Evolutionary conservation across 2,329 filamentous ascomycete genomes (phyloP).

Genomic region (Podosphaera xanthii): DNA sequence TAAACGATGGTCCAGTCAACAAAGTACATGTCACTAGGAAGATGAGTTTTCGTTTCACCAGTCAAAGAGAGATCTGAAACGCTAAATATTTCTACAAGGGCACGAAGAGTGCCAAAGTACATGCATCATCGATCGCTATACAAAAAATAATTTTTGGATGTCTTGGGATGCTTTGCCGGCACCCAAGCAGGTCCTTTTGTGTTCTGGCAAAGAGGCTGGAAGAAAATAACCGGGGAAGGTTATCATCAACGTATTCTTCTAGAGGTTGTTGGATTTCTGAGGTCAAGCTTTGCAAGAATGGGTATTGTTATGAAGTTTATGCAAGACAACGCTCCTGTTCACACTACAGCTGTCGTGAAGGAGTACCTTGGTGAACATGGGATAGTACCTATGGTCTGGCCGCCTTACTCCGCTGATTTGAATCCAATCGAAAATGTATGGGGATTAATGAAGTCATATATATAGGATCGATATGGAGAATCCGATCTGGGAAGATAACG

Average conservation of each 20-base stretch:
- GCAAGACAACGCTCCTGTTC: neutral
- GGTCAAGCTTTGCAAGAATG: neutral
- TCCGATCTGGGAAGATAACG: neutral
- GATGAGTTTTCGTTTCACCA: neutral
- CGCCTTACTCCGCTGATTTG: conserved; percentile 17
- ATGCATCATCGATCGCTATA: neutral
- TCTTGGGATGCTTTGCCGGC: too few species aligned
- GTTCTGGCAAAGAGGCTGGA: neutral
- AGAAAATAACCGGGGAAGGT: neutral
- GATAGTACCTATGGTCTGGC: conserved; percentile 20
- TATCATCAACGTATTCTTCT: neutral
- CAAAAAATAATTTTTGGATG: neutral
- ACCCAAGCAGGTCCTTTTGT: neutral
- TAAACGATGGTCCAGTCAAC: too few species aligned
- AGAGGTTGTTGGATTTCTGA: neutral
- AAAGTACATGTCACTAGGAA: neutral
- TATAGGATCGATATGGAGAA: neutral
- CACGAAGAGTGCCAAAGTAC: neutral
- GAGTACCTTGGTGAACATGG: neutral
- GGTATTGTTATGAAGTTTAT: neutral
- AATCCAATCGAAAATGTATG: conserved; percentile 13
- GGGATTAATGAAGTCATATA: conserved; percentile 1
- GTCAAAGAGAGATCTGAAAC: too few species aligned
- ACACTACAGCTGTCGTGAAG: neutral
- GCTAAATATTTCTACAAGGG: too few species aligned